Conservation (phyloP, 805 yeast species). For the Candida lessepsii region DNA sequence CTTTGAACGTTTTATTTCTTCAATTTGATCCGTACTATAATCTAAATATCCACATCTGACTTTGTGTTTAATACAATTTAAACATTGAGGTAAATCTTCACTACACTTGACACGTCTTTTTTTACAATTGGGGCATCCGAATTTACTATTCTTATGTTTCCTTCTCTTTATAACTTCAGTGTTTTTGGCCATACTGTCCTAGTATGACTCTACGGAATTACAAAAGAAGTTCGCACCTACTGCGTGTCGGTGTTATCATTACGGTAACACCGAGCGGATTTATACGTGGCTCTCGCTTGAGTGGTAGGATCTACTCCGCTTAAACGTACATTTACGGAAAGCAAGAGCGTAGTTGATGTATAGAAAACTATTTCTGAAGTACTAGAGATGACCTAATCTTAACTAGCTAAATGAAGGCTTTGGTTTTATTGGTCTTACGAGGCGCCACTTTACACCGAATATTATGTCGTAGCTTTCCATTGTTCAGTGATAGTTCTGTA, state of each 20-base stretch:
- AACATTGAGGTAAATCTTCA: conserved; percentile 39
- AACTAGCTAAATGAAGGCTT: too few relatives aligned
- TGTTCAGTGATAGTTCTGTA: too few relatives aligned
- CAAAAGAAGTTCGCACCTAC: conserved; percentile 1
- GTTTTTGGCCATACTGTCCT: not conserved
- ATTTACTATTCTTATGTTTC: conserved; percentile 35
- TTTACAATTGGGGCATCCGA: conserved; percentile 52
- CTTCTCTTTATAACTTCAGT: conserved; percentile 18
- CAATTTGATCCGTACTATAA: conserved; percentile 30
- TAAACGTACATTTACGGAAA: too few relatives aligned
- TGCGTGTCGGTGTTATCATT: conserved; percentile 3
- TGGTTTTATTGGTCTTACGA: too few relatives aligned
- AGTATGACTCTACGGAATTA: not conserved
- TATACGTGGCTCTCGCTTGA: too few relatives aligned
- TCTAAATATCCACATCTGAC: conserved; percentile 40
- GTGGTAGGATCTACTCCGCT: too few relatives aligned
- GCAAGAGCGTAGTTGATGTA: too few relatives aligned
- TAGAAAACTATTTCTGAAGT: too few relatives aligned
- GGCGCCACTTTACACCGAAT: too few relatives aligned
- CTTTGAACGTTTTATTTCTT: conserved; percentile 24
- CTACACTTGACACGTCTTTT: conserved; percentile 49
- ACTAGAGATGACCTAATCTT: too few relatives aligned
- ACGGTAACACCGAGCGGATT: too few relatives aligned
- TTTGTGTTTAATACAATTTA: conserved; percentile 40
- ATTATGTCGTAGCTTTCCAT: too few relatives aligned